Evolutionary conservation across 192 early-diverging fungal species (phyloP), one percentile per base, ranked within the genome.

Genomic region (Rhizophagus sp.): DNA sequence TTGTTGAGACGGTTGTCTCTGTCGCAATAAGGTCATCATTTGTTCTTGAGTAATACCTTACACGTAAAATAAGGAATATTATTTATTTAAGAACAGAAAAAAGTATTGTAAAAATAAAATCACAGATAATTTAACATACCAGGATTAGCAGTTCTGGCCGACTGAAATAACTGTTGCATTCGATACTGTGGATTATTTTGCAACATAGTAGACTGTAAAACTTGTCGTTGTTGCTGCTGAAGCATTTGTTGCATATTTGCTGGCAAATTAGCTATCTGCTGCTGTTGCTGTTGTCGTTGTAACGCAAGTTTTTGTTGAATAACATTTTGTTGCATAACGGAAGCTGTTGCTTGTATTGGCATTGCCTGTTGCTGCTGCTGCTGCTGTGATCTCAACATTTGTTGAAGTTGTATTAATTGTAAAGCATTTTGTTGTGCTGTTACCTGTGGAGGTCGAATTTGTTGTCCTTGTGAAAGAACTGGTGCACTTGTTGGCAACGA

Each of bases 311-410:
- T 17, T 72, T 49, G 69, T 49, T 19, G 71, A 22, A 22, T 4
- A 57, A 13, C 17, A 57, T 57, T 57, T 57, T 57, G 50, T 30
- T 73, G 71, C 52, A 69, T 41, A 13, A 27, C 25, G 24, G 17
- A 0, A 22, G 13, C 36, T 41, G 68, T 41, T 70, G 68, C 22
- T 36, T 57, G 34, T 22, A 39, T 15, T 69, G 39, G 68, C 39
- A 70, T 39, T 5, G 36, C 10, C n/a, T 17, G 68, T n/a, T 70
- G 67, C 6, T 72, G 47, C 52, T 44, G 70, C n/a, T 72, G 70
- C 24, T 70, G 68, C 15, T 30, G 69, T 2, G n/a, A 47, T 47
- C 44, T 6, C 8, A 47, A 24, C 39, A 24, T 4, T 71, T 71
- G 69, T 44, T 71, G 30, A 25, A 69, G 41, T 70, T 73, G 71